Conservation (phyloP, 73 alveolate genomes). For the Paramecium pentaurelia region DNA sequence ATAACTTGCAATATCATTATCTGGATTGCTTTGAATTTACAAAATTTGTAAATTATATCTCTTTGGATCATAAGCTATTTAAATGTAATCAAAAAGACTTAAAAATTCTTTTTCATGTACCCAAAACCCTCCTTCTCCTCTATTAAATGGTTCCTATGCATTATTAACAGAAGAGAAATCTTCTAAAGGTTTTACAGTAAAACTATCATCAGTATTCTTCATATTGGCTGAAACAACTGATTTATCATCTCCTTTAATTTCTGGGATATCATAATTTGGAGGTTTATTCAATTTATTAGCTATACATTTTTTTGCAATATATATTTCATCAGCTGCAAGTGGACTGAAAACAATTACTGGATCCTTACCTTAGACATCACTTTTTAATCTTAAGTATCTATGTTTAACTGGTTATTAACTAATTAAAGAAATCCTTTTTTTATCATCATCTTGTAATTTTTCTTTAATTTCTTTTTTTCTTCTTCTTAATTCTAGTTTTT, state of each 20-base stretch:
- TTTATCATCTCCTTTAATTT: conserved; percentile 57
- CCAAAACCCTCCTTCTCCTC: conserved; percentile 91
- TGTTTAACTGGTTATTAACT: conserved; percentile 70
- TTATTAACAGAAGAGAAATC: conserved; percentile 49
- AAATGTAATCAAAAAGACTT: conserved; percentile 64
- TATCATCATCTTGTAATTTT: conserved; percentile 63
- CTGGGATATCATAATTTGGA: conserved; percentile 60
- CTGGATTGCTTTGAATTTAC: not conserved
- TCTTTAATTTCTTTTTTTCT: conserved; percentile 56
- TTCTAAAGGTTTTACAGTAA: conserved; percentile 56
- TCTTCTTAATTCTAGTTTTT: conserved; percentile 58
- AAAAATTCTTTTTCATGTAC: conserved; percentile 76
- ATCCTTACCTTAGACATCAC: conserved; percentile 67
- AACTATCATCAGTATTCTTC: conserved; percentile 33
- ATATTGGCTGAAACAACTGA: conserved; percentile 21
- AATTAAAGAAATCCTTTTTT: conserved; percentile 56
- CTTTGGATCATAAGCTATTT: conserved; percentile 72
- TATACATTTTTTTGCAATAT: conserved; percentile 73
- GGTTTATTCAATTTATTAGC: conserved; percentile 69
- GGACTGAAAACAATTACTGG: conserved; percentile 70
- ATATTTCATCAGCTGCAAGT: conserved; percentile 78
- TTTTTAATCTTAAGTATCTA: conserved; percentile 67
- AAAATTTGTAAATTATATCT: conserved; percentile 62
- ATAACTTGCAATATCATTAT: conserved; percentile 43
- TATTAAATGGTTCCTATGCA: conserved; percentile 69